Evolutionary conservation across 2,329 filamentous ascomycete genomes (phyloP).

Genomic region (Aspergillus tanneri): DNA sequence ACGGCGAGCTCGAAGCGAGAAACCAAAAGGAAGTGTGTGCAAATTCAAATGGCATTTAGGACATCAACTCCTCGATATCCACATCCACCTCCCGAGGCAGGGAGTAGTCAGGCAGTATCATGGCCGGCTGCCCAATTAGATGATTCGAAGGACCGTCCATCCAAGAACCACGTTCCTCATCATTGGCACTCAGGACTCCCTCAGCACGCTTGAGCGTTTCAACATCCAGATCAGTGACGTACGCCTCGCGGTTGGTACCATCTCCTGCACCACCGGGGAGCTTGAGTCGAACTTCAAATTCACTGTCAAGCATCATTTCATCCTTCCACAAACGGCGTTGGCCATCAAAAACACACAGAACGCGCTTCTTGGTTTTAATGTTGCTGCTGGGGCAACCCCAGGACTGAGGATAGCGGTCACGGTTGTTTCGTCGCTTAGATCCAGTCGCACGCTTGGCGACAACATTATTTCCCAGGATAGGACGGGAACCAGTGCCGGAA

Average conservation of each 20-base stretch:
- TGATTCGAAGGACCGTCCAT: constrained; percentile 41
- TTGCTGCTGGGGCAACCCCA: constrained; percentile 91
- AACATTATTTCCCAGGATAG: constrained; percentile 50
- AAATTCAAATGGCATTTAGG: constrained; percentile 15
- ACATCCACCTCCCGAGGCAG: constrained; percentile 30
- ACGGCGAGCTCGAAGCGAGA: constrained; percentile 12
- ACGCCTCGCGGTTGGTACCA: constrained; percentile 77
- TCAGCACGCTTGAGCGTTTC: constrained; percentile 86
- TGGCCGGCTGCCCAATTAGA: constrained; percentile 37
- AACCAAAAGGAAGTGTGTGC: background rate
- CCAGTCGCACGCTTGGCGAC: constrained; percentile 54
- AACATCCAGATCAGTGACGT: constrained; percentile 90
- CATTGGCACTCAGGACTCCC: constrained; percentile 74
- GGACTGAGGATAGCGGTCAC: constrained; percentile 86
- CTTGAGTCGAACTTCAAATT: constrained; percentile 87
- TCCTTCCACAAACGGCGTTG: constrained; percentile 88
- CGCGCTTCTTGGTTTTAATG: constrained; percentile 98
- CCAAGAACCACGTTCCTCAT: constrained; percentile 86
- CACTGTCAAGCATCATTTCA: constrained; percentile 96
- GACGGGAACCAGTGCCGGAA: constrained; percentile 49
- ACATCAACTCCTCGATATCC: constrained; percentile 38
- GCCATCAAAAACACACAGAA: constrained; percentile 90
- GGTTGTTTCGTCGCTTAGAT: constrained; percentile 75
- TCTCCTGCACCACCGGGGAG: constrained; percentile 73
- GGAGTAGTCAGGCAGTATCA: constrained; percentile 31